These are phyloP conservation scores for Climacium dendroides DNA, from an alignment of 225 moss, liverwort and hornwort genomes.

Conservation along the genomic window DNA sequence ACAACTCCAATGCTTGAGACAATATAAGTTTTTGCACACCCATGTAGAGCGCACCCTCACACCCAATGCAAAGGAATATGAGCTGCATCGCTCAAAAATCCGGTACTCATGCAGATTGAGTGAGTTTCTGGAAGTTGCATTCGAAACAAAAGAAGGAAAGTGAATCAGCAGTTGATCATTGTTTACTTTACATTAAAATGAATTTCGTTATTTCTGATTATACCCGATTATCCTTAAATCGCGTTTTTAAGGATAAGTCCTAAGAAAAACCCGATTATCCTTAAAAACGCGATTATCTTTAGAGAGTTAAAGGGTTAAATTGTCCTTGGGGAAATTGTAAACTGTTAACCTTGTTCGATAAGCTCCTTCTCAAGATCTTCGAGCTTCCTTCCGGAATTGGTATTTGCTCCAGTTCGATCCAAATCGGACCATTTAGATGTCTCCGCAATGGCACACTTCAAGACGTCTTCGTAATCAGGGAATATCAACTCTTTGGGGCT, in stretches of 20 bases:
- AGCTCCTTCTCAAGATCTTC: neutral
- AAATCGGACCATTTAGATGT: neutral
- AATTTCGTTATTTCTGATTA: neutral
- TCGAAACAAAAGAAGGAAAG: neutral
- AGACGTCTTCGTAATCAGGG: neutral
- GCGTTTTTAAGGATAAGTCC: no score
- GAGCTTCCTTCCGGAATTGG: neutral
- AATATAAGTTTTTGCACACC: no score
- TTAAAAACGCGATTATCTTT: no score
- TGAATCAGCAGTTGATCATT: neutral
- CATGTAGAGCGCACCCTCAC: no score
- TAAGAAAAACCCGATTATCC: no score
- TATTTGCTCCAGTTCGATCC: neutral
- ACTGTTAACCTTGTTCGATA: neutral
- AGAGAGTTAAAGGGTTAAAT: neutral
- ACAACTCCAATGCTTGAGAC: no score
- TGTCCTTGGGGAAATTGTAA: neutral
- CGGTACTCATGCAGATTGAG: neutral
- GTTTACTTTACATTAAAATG: neutral
- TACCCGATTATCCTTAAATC: no score
- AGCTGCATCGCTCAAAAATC: neutral
- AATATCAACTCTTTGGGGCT: neutral
- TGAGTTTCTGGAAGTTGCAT: neutral
- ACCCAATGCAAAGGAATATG: neutral
- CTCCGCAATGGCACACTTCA: neutral